Conservation (phyloP, 1,139 yeast species). For the Candida sp. region DNA sequence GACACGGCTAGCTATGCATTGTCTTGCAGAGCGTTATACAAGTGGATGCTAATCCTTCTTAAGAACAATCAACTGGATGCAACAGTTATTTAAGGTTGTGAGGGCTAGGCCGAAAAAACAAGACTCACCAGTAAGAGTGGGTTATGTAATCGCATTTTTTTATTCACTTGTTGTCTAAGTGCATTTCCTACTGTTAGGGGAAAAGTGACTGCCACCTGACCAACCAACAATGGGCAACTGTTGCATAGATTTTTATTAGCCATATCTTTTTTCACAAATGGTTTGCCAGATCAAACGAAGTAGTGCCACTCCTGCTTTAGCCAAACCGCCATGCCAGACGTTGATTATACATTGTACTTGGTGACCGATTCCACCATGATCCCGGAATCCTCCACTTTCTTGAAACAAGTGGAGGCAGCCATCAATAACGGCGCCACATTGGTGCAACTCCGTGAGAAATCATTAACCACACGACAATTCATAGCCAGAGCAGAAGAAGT, state of each 20-base stretch:
- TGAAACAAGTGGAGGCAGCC: constrained; percentile 64
- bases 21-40: too few species aligned
- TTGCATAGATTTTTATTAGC: neutral
- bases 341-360: constrained; percentile 70
- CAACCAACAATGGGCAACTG: neutral
- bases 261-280: neutral
- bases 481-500: constrained; percentile 63
- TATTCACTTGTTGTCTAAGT: neutral
- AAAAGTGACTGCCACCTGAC: too few species aligned
- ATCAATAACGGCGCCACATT: constrained; percentile 77
- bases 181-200: neutral
- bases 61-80: too few species aligned
- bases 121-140: too few species aligned
- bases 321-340: constrained; percentile 1
- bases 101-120: too few species aligned
- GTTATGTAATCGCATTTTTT: neutral
- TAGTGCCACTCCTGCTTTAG: neutral
- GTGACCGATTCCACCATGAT: constrained; percentile 85
- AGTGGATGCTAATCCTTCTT: too few species aligned
- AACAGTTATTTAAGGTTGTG: too few species aligned
- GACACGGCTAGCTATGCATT: too few species aligned
- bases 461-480: constrained; percentile 70
- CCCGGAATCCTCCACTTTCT: constrained; percentile 64
- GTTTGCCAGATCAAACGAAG: neutral
- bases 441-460: constrained; percentile 86